phyloP scores from a whole-genome alignment of 108 stramenopile genomes.

The Mediolabrus comicus region DNA sequence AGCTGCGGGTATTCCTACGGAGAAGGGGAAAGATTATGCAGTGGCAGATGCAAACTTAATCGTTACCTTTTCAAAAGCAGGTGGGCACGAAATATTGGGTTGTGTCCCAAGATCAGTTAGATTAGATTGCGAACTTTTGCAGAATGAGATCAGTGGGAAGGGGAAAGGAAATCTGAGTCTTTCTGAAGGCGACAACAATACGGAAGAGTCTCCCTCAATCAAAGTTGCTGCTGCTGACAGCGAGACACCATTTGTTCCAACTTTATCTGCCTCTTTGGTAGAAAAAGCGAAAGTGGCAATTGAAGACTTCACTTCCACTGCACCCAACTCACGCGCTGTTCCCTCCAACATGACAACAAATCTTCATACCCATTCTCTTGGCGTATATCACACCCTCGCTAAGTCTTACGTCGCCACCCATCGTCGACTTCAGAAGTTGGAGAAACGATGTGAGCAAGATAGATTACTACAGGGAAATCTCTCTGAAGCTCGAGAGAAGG shows the following conservation, averaged over 20 bases:
- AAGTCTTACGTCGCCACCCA: conserved; percentile 78
- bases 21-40: conserved; percentile 60
- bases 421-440: conserved; percentile 72
- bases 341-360: conserved; percentile 14
- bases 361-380: conserved; percentile 60
- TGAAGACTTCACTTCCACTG: conserved; percentile 11
- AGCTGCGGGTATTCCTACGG: conserved; percentile 55
- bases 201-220: too few species aligned
- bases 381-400: conserved; percentile 68
- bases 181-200: background rate
- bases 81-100: conserved; percentile 72
- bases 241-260: conserved; percentile 20
- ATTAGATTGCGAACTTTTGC: conserved; percentile 26
- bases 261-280: conserved; percentile 8
- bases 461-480: conserved; percentile 80
- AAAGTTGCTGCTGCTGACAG: too few species aligned
- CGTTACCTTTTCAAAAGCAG: conserved; percentile 78
- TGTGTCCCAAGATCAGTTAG: conserved; percentile 48
- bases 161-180: conserved; percentile 9
- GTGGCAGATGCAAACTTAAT: conserved; percentile 80
- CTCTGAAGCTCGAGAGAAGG: conserved; percentile 88
- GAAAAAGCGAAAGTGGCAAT: conserved; percentile 16
- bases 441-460: conserved; percentile 89
- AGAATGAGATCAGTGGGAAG: conserved; percentile 29
- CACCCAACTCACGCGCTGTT: conserved; percentile 20